Evolutionary conservation across 192 early-diverging fungal genomes (phyloP), one percentile per base, ranked within the genome.

Genomic region (Rhizophagus sp.): DNA sequence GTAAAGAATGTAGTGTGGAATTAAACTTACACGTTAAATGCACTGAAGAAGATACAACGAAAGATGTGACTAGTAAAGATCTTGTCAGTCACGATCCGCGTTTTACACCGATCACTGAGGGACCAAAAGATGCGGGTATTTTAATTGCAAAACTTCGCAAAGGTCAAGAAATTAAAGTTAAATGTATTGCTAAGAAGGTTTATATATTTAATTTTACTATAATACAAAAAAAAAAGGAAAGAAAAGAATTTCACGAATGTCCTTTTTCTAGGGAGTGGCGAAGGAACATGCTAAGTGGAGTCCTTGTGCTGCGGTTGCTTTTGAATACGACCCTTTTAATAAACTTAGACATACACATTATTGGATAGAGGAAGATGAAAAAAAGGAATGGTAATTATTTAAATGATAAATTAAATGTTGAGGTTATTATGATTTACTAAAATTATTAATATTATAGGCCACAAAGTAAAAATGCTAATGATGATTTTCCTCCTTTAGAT

Each of bases 271-370:
- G 82, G 97, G 97, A 15, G 96, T 95, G 30, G 96, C 94, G 36
- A 99, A 99, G 84, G 97, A 98, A 79, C 97, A 98, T 82, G 96
- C 97, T 33, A 99, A 99, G 81, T 99, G 97, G 97, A 92, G 92
- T 67, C 97, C 97, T 49, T 93, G 93, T 69, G 88, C 91, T 75
- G 96, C 93, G 10, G 90, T 98, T 15, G 89, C 91, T 6, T 98
- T 99, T 82, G 97, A 99, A 75, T 99, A 99, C 76, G 97, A 99
- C 79, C 97, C 97, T 65, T 92, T 97, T 85, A 99, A 99, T 87
- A 93, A 91, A 74, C 81, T 99, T 64, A 84, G 94, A 57, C 96
- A 99, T 75, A 93, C 96, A 33, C 89, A 91, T 30, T 97, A 96
- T 82, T 99, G 97, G 97, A 89, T 93, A 81, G 97, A 99, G 79